phyloP scores from a whole-genome alignment of 106 monocot genomes.

The Apostasia ramifera region DNA sequence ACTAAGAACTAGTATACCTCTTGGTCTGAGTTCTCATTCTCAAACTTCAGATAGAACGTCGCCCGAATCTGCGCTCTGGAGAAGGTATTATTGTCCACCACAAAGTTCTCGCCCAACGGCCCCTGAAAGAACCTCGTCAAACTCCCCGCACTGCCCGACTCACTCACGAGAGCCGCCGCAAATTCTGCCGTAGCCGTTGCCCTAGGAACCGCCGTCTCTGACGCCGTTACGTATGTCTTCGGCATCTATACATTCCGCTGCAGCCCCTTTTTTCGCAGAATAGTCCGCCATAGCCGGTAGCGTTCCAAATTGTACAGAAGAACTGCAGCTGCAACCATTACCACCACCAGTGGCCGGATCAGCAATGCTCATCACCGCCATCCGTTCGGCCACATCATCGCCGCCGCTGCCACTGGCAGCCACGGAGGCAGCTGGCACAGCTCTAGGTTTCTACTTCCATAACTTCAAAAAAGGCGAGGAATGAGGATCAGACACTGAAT shows the following conservation, averaged over 20 bases:
- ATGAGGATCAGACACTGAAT: background rate
- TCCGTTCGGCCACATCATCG: constrained; percentile 7
- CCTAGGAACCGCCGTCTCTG: constrained; percentile 1
- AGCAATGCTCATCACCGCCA: constrained; percentile 22
- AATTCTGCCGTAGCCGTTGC: constrained; percentile 1
- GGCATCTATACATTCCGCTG: constrained; percentile 12
- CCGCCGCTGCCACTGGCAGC: background rate
- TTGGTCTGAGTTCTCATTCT: constrained; percentile 98
- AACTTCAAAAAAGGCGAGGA: background rate
- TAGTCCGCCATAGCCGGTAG: background rate
- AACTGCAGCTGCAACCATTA: background rate
- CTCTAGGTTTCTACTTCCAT: constrained; percentile 18
- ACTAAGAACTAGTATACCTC: constrained; percentile 61
- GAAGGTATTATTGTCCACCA: constrained; percentile 56
- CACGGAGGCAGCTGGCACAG: background rate
- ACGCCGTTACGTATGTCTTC: constrained; percentile 19
- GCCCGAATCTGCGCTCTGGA: constrained; percentile 70
- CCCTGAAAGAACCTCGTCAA: constrained; percentile 42
- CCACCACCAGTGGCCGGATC: background rate
- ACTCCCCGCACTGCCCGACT: background rate
- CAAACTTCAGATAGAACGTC: constrained; percentile 94
- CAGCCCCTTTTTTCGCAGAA: background rate
- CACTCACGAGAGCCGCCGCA: no score
- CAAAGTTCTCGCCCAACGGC: constrained; percentile 49
- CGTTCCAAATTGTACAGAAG: constrained; percentile 8